These are phyloP conservation scores for Pouteria campechiana DNA, from an alignment of 179 eudicot species.

Conservation along the genomic window DNA sequence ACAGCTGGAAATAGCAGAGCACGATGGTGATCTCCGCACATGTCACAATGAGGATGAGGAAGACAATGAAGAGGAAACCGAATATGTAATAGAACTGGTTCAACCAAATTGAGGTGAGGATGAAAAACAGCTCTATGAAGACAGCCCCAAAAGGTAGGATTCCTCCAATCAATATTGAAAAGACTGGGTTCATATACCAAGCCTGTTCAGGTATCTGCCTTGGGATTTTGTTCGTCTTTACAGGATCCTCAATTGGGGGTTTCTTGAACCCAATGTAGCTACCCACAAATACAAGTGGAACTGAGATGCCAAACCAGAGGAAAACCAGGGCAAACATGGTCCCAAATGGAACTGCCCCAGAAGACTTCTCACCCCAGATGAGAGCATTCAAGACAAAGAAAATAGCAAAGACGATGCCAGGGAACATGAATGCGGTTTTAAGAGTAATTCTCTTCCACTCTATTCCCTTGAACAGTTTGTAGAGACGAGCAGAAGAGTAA, in stretches of 20 bases:
- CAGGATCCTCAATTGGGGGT: constrained; percentile 33
- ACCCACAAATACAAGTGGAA: constrained; percentile 39
- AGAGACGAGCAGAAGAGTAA: constrained; percentile 32
- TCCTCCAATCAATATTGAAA: constrained; percentile 48
- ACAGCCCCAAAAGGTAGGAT: constrained; percentile 46
- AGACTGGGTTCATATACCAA: constrained; percentile 44
- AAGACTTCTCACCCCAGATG: constrained; percentile 41
- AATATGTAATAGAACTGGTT: constrained; percentile 40
- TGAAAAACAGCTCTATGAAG: constrained; percentile 43
- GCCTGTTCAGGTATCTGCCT: constrained; percentile 45
- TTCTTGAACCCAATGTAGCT: constrained; percentile 31
- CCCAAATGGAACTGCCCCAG: constrained; percentile 45
- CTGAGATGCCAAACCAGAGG: constrained; percentile 40
- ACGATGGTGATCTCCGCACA: constrained; percentile 46
- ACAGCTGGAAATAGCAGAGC: constrained; percentile 46
- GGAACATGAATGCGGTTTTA: constrained; percentile 35
- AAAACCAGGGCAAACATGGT: constrained; percentile 41
- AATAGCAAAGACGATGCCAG: constrained; percentile 23
- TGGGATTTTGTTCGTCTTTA: constrained; percentile 38
- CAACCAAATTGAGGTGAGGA: constrained; percentile 42
- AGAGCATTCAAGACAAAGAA: constrained; percentile 35
- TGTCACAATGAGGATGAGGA: constrained; percentile 28
- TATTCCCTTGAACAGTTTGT: constrained; percentile 37
- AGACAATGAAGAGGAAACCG: constrained; percentile 44
- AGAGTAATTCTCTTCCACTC: constrained; percentile 40